A percentile compares a stretch with the other conserved stretches of the same genome.
Evolutionary conservation across 148 eudicot genomes (phyloP).

Genomic region (Dianthus caryophyllus): DNA sequence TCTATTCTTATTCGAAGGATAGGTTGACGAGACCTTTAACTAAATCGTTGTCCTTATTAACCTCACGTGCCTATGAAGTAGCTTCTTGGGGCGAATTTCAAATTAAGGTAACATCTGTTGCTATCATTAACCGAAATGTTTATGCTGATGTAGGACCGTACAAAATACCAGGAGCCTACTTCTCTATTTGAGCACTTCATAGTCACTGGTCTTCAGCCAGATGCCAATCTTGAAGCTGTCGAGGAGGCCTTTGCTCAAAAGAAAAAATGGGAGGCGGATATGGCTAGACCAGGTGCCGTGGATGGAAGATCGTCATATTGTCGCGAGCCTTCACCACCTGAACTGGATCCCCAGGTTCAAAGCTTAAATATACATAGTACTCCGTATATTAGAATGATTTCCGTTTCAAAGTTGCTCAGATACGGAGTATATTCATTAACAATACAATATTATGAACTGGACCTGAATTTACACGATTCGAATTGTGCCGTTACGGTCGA

Average conservation of each 20-base stretch:
- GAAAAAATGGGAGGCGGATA: conserved; percentile 64
- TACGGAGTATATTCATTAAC: background rate
- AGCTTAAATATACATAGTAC: background rate
- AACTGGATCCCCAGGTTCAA: conserved; percentile 82
- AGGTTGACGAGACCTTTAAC: background rate
- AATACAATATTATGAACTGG: background rate
- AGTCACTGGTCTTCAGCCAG: conserved; percentile 81
- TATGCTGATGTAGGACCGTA: conserved; percentile 49
- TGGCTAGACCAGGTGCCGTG: conserved; percentile 31
- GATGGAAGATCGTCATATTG: conserved; percentile 36
- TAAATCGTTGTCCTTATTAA: background rate
- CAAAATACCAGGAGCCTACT: conserved; percentile 68
- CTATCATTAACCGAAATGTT: conserved; percentile 16
- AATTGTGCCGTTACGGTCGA: background rate
- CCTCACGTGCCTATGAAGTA: background rate
- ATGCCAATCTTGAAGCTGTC: conserved; percentile 73
- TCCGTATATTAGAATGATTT: background rate
- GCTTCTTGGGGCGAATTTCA: background rate
- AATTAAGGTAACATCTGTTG: background rate
- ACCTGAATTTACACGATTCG: background rate
- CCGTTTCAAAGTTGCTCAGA: background rate
- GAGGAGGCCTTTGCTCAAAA: conserved; percentile 74
- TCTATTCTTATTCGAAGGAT: background rate
- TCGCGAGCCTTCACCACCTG: conserved; percentile 47
- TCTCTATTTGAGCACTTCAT: conserved; percentile 88